Evolutionary conservation across 164 flowering plant genomes (phyloP).

Genomic region (Amborella trichopoda): DNA sequence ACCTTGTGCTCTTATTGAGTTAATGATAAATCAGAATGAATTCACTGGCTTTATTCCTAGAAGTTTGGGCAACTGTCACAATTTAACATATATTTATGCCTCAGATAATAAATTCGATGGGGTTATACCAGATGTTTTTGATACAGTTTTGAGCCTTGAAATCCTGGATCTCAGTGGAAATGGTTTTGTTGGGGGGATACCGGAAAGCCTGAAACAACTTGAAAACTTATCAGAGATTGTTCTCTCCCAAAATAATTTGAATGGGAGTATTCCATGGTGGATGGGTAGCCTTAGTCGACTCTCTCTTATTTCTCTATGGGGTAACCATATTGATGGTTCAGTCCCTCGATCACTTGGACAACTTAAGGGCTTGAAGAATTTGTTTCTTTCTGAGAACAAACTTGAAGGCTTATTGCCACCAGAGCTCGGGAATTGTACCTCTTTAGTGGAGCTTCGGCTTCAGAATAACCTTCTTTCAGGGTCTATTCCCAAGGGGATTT

Average conservation of each 20-base stretch:
- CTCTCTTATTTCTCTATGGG: not conserved
- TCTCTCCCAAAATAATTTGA: constrained; percentile 6
- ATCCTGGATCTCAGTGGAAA: constrained; percentile 3
- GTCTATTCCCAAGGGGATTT: constrained; percentile 4
- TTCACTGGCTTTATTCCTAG: constrained; percentile 4
- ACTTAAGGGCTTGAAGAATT: not conserved
- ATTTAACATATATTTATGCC: constrained; percentile 6
- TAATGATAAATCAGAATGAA: constrained; percentile 7
- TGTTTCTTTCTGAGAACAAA: constrained; percentile 3
- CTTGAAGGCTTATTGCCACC: constrained; percentile 10
- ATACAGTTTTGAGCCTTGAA: constrained; percentile 2
- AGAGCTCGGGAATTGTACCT: constrained; percentile 7
- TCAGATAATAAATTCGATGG: constrained; percentile 8
- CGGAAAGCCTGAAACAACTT: not conserved
- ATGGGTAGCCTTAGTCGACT: not conserved
- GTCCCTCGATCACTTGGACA: constrained; percentile 6
- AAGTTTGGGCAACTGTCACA: constrained; percentile 4
- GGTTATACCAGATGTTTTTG: constrained; percentile 4
- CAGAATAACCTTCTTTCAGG: constrained; percentile 4
- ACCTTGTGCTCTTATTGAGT: constrained; percentile 1
- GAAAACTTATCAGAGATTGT: constrained; percentile 3
- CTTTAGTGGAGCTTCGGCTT: not conserved
- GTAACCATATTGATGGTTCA: not conserved
- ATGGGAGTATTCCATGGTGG: constrained; percentile 5
- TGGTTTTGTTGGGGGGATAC: constrained; percentile 4